Conservation (phyloP, 768 basidiomycete genomes). For the Porpolomopsis calyptriformis region DNA sequence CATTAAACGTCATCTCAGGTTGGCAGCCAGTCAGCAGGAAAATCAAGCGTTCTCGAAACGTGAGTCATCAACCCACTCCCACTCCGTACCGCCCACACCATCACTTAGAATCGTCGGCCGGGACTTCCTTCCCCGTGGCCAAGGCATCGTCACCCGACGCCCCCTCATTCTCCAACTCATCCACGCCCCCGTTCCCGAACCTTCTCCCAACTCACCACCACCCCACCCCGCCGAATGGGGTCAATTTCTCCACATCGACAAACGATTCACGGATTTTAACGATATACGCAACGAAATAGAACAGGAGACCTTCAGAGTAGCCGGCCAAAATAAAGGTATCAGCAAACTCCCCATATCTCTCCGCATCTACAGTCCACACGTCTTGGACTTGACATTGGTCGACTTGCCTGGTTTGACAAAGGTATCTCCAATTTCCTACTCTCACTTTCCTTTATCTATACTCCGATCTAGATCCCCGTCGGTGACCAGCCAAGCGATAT, state of each 20-base stretch:
- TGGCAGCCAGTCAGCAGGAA: constrained; percentile 93
- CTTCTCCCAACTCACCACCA: constrained; percentile 32
- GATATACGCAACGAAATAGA: constrained; percentile 97
- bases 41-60: constrained; percentile 95
- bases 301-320: constrained; percentile 93
- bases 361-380: constrained; percentile 91
- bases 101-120: constrained; percentile 77
- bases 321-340: constrained; percentile 97
- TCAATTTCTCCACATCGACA: constrained; percentile 95
- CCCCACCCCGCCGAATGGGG: constrained; percentile 75
- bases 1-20: constrained; percentile 41
- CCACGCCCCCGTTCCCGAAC: constrained; percentile 66
- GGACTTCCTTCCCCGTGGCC: constrained; percentile 79
- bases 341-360: constrained; percentile 93
- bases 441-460: not conserved
- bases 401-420: constrained; percentile 97
- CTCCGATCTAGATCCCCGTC: constrained; percentile 72
- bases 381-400: constrained; percentile 90
- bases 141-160: constrained; percentile 92
- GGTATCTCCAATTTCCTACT: constrained; percentile 27
- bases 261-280: constrained; percentile 89
- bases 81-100: no score
- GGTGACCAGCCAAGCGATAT: constrained; percentile 98
- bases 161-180: constrained; percentile 94
- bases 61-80: no score